phyloP scores from a whole-genome alignment of 1,139 yeast genomes.

The Taphrina confusa region DNA sequence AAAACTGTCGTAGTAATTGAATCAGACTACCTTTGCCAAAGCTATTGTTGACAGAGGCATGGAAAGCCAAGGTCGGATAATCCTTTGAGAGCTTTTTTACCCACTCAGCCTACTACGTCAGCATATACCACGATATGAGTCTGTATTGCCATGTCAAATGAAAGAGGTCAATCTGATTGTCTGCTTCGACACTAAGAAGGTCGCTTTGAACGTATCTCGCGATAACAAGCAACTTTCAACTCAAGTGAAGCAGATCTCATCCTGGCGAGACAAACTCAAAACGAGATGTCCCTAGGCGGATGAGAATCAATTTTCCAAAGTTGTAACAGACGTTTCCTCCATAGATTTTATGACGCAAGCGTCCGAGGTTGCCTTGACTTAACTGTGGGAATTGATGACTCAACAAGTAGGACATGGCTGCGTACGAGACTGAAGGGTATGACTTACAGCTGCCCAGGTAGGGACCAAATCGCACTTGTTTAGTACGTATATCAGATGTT shows the following conservation, averaged over 20 bases:
- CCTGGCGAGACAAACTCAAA: constrained; percentile 48
- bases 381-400: constrained; percentile 47
- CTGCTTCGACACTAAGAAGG: constrained; percentile 49
- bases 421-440: constrained; percentile 44
- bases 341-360: constrained; percentile 54
- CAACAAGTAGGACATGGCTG: constrained; percentile 18
- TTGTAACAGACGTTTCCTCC: constrained; percentile 76
- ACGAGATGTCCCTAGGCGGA: constrained; percentile 54
- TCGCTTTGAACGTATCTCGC: constrained; percentile 36
- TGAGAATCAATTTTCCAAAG: constrained; percentile 78
- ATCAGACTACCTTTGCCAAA: constrained; percentile 97
- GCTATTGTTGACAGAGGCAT: constrained; percentile 94
- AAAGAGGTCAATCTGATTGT: constrained; percentile 42
- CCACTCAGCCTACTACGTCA: constrained; percentile 86
- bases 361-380: constrained; percentile 50
- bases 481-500: constrained; percentile 88
- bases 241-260: constrained; percentile 32
- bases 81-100: constrained; percentile 89
- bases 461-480: constrained; percentile 98
- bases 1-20: constrained; percentile 88
- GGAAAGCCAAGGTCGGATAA: constrained; percentile 94
- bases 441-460: constrained; percentile 98
- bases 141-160: not conserved
- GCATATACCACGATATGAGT: not conserved
- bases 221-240: constrained; percentile 31